phyloP scores from a whole-genome alignment of 768 basidiomycete genomes.

The Pisolithus sp. region DNA sequence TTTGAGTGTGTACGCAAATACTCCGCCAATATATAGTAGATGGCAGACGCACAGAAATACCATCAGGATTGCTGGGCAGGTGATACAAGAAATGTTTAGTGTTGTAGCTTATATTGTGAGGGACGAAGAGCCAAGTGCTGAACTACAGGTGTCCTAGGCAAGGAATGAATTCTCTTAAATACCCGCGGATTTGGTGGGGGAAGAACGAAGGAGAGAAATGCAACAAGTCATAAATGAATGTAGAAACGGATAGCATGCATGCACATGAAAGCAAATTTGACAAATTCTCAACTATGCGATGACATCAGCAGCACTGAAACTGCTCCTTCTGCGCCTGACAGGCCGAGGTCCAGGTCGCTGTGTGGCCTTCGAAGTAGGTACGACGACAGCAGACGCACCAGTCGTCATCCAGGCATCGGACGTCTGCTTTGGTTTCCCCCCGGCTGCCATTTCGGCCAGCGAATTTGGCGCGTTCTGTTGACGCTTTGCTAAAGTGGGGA shows the following conservation, averaged over 20 bases:
- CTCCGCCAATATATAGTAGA: conserved; percentile 34
- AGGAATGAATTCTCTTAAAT: background rate
- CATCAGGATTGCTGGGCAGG: background rate
- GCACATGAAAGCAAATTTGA: conserved; percentile 11
- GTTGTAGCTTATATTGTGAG: background rate
- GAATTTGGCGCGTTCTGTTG: conserved; percentile 35
- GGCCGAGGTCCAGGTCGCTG: conserved; percentile 70
- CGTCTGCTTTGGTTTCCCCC: conserved; percentile 29
- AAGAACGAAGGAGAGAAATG: background rate
- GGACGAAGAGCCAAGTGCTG: background rate
- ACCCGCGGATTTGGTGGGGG: background rate
- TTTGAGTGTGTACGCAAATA: conserved; percentile 86
- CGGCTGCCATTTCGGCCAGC: conserved; percentile 45
- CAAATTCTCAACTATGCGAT: conserved; percentile 46
- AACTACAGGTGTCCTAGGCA: background rate
- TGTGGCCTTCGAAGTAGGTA: conserved; percentile 58
- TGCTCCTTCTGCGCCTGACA: conserved; percentile 73
- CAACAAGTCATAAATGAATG: background rate
- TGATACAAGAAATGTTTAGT: background rate
- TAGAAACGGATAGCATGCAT: background rate
- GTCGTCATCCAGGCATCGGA: conserved; percentile 75
- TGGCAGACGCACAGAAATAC: background rate
- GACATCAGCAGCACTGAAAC: conserved; percentile 83
- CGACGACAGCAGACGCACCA: conserved; percentile 61
- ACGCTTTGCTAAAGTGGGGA: conserved; percentile 68